These are phyloP conservation scores for Aureobasidium sp. DNA, from an alignment of 2,329 filamentous ascomycete genomes.

Conservation along the genomic window DNA sequence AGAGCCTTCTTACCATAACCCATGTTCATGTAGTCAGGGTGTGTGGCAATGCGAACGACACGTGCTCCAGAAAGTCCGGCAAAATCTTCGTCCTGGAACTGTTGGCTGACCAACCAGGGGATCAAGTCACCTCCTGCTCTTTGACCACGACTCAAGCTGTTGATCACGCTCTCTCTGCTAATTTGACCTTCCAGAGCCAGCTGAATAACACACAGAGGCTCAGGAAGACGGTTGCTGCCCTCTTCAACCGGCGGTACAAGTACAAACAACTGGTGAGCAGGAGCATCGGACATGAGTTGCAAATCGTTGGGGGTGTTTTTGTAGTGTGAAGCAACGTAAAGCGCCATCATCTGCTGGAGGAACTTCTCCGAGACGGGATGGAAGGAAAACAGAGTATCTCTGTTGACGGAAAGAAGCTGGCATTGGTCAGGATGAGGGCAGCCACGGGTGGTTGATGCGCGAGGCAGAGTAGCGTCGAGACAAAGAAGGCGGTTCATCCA, in stretches of 20 bases:
- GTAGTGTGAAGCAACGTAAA: constrained; percentile 96
- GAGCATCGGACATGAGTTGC: constrained; percentile 97
- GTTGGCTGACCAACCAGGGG: constrained; percentile 93
- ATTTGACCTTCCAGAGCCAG: constrained; percentile 92
- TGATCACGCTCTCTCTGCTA: constrained; percentile 83
- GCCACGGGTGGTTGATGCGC: constrained; percentile 64
- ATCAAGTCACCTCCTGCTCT: constrained; percentile 88
- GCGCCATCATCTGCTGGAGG: constrained; percentile 92
- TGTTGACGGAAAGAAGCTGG: constrained; percentile 86
- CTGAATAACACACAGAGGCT: constrained; percentile 90
- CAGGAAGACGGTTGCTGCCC: constrained; percentile 68
- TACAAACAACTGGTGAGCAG: constrained; percentile 92
- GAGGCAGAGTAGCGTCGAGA: constrained; percentile 82
- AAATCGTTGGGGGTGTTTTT: constrained; percentile 97
- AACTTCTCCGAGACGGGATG: constrained; percentile 96
- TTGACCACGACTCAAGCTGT: constrained; percentile 79
- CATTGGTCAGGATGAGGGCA: constrained; percentile 87
- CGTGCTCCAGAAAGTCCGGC: constrained; percentile 85
- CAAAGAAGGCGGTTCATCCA: constrained; percentile 95
- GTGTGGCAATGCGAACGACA: constrained; percentile 89
- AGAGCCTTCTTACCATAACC: constrained; percentile 88
- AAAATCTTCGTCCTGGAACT: constrained; percentile 97
- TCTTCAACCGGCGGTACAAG: constrained; percentile 79
- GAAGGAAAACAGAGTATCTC: constrained; percentile 96
- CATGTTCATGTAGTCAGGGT: constrained; percentile 86